These are phyloP conservation scores for Rhodomyrtus tomentosa DNA, from an alignment of 345 rosid species.

Conservation along the genomic window DNA sequence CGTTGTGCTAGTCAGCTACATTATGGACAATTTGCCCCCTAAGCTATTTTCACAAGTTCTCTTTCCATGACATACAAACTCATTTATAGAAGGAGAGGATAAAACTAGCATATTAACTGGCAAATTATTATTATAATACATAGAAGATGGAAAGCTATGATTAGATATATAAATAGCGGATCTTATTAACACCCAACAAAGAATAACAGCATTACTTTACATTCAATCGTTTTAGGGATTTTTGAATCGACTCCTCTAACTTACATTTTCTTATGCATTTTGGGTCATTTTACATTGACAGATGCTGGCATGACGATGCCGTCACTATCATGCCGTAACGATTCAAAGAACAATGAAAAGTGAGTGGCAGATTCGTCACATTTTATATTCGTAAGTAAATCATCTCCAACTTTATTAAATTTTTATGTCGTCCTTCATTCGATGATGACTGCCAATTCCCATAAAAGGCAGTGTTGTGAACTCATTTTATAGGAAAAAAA, in stretches of 20 bases:
- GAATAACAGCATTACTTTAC: background rate
- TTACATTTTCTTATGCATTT: background rate
- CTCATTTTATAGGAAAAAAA: background rate
- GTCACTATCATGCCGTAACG: background rate
- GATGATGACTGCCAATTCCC: background rate
- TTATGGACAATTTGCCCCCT: background rate
- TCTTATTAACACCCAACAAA: background rate
- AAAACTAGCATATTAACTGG: background rate
- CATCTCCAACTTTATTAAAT: background rate
- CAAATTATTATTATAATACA: background rate
- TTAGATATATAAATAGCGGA: no score
- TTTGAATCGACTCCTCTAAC: background rate
- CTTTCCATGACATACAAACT: fast-evolving
- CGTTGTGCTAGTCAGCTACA: background rate
- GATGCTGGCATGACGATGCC: background rate
- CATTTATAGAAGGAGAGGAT: background rate
- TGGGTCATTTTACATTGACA: background rate
- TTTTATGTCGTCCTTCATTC: background rate
- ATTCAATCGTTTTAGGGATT: no score
- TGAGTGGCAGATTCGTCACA: no score
- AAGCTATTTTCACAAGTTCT: background rate
- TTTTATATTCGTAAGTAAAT: background rate
- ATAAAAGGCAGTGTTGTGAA: background rate
- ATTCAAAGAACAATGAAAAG: no score
- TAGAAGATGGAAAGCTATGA: background rate